Conservation (phyloP, 768 basidiomycete genomes). For the Kwoniella shandongensis region DNA sequence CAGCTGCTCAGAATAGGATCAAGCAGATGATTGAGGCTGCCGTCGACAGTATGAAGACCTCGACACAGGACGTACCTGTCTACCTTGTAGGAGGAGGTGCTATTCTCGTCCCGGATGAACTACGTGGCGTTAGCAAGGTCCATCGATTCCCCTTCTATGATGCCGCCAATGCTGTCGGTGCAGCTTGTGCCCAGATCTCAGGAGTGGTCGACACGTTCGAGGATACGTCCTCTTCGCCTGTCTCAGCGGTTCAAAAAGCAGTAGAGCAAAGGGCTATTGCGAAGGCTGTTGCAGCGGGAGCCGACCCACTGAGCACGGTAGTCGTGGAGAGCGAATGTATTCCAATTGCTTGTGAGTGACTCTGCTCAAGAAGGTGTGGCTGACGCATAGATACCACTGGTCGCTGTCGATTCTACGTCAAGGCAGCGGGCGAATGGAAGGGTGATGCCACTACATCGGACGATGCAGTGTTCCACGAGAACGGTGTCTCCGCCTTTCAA, state of each 20-base stretch:
- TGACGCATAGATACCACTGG: constrained; percentile 34
- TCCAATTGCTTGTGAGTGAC: constrained; percentile 56
- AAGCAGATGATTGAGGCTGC: constrained; percentile 58
- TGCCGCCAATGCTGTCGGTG: constrained; percentile 55
- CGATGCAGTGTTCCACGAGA: no score
- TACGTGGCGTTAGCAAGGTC: constrained; percentile 61
- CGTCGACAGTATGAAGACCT: constrained; percentile 67
- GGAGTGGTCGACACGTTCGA: constrained; percentile 59
- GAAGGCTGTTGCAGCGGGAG: constrained; percentile 58
- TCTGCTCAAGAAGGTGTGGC: no score
- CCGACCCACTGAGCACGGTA: constrained; percentile 55
- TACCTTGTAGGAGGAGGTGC: constrained; percentile 69
- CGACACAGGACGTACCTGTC: constrained; percentile 60
- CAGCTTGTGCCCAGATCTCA: constrained; percentile 65
- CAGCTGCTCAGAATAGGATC: constrained; percentile 56
- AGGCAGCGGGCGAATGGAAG: constrained; percentile 61
- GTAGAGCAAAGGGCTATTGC: constrained; percentile 57
- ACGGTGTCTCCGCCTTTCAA: background rate
- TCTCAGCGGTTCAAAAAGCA: constrained; percentile 51
- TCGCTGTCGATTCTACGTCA: constrained; percentile 60
- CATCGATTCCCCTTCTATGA: constrained; percentile 59
- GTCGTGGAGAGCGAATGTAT: constrained; percentile 63
- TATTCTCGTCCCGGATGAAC: constrained; percentile 60
- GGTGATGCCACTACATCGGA: constrained; percentile 7
- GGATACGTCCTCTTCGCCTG: constrained; percentile 44